Evolutionary conservation across 805 yeast species (phyloP), one percentile per base, ranked within the genome.

Genomic region (Danielia reshetovae): DNA sequence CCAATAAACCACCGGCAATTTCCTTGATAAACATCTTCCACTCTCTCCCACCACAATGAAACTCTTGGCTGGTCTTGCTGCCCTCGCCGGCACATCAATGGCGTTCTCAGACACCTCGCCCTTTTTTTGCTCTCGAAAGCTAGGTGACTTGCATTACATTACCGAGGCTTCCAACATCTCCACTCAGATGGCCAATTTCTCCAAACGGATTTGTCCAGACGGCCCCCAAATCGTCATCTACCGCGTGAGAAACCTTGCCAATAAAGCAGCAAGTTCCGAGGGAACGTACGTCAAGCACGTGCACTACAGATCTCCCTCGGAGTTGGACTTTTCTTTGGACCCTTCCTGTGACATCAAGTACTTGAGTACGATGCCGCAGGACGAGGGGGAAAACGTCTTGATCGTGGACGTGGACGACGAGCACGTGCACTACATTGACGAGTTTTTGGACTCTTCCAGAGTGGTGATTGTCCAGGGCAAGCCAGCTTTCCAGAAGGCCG

Each of bases 381-480:
- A 15, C 13, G 27, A 27, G 9, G 30, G 31, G 14, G 43, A 44
- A 8, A 33, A 38, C 29, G 43, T 54, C 7, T 39, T 46, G 21
- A 42, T 57, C 18, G 45, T 54, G 24, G 61, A 57, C 32, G 37
- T 55, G 24, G 62, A 54, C 22, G 56, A 53, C 34, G 46, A 39
- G 14, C 15, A 29, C 3, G 26, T 12, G 11, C 53, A 52, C 29
- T 18, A 41, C n/a, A 37, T 52, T 17, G 53, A 36, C 14, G 57
- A 54, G 34, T 46, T 51, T 29, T 36, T 49, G 40, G 27, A 28
- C 24, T 34, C 32, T 14, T 17, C 25, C 29, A 22, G 35, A 36
- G 27, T 26, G 18, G 46, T 39, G 16, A 42, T 60, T 19, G 54
- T 61, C 21, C 66, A 60, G 42, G 59, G 60, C 5, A 53, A 48